Conservation (phyloP, 164 flowering plant genomes). For the Magnolia sinica region DNA sequence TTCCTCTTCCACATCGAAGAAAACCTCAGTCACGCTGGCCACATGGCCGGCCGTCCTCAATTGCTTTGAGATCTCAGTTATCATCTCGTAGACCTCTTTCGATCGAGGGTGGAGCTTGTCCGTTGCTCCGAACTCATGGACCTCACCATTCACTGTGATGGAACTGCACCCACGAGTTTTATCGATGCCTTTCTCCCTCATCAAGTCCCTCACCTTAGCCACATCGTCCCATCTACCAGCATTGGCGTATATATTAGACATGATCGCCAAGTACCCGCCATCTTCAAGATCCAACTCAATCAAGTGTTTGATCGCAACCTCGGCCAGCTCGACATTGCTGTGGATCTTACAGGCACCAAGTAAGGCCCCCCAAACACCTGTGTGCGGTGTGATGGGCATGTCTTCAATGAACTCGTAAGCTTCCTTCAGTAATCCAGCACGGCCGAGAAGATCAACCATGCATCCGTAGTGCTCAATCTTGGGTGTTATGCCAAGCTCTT, state of each 20-base stretch:
- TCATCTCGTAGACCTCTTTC: conserved; percentile 24
- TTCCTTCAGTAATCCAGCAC: conserved; percentile 29
- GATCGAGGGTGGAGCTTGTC: conserved; percentile 26
- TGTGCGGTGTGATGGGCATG: conserved; percentile 32
- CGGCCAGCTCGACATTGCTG: conserved; percentile 31
- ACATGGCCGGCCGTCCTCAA: conserved; percentile 27
- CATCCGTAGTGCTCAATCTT: conserved; percentile 27
- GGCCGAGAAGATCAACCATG: conserved; percentile 32
- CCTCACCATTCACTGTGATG: conserved; percentile 24
- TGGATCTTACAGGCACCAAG: conserved; percentile 37
- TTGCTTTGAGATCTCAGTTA: conserved; percentile 23
- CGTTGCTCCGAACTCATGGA: conserved; percentile 30
- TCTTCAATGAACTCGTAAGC: conserved; percentile 27
- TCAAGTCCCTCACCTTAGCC: conserved; percentile 24
- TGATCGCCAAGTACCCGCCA: conserved; percentile 30
- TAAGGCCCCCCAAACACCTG: conserved; percentile 33
- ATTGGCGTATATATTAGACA: conserved; percentile 39
- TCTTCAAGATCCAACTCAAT: conserved; percentile 26
- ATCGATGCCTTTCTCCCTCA: conserved; percentile 25
- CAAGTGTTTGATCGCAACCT: conserved; percentile 26
- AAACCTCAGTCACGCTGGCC: conserved; percentile 25
- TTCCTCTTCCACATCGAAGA: conserved; percentile 36
- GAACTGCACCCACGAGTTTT: conserved; percentile 22
- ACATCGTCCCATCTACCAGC: conserved; percentile 36
- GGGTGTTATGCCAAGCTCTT: conserved; percentile 22